Evolutionary conservation across 2,329 filamentous ascomycete genomes (phyloP).

Genomic region (Xylariaceae sp.): DNA sequence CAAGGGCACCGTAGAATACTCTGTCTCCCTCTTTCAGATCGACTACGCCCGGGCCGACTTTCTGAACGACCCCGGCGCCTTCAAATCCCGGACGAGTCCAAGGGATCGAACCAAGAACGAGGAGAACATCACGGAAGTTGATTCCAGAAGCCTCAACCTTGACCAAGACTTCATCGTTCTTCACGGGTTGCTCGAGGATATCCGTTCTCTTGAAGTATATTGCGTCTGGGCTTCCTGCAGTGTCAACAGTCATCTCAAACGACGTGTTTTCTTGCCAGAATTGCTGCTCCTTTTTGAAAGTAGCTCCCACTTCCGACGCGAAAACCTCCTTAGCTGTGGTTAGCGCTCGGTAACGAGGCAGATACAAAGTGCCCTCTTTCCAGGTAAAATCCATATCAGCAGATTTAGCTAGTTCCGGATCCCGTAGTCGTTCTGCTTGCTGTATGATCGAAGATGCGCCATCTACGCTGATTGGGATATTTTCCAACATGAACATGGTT

Average conservation of each 20-base stretch:
- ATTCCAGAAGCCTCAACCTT: slow-evolving; percentile 18
- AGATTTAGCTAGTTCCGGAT: slow-evolving; percentile 9
- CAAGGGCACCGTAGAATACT: slow-evolving; percentile 10
- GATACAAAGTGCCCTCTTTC: slow-evolving; percentile 8
- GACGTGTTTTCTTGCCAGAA: slow-evolving; percentile 19
- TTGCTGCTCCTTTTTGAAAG: slow-evolving; percentile 18
- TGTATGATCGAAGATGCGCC: slow-evolving; percentile 9
- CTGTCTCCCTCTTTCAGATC: slow-evolving; percentile 5
- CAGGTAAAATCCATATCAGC: slow-evolving; percentile 16
- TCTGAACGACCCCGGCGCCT: slow-evolving; percentile 8
- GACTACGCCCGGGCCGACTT: slow-evolving; percentile 3
- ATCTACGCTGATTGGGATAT: slow-evolving; percentile 5
- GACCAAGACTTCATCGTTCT: slow-evolving; percentile 19
- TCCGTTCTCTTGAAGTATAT: slow-evolving; percentile 22
- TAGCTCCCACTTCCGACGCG: slow-evolving; percentile 11
- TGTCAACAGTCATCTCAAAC: slow-evolving; percentile 24
- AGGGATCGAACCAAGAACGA: slow-evolving; percentile 21
- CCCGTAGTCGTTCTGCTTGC: slow-evolving; percentile 7
- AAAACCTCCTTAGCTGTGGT: slow-evolving; percentile 12
- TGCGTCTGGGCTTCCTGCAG: slow-evolving; percentile 22
- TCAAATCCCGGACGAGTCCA: slow-evolving; percentile 17
- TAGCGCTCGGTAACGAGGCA: slow-evolving; percentile 13
- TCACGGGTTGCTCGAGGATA: slow-evolving; percentile 3
- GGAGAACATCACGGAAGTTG: slow-evolving; percentile 20
- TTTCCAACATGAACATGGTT: slow-evolving; percentile 12